These are phyloP conservation scores for Hippophae rhamnoides DNA, from an alignment of 306 rosid species.

Conservation along the genomic window DNA sequence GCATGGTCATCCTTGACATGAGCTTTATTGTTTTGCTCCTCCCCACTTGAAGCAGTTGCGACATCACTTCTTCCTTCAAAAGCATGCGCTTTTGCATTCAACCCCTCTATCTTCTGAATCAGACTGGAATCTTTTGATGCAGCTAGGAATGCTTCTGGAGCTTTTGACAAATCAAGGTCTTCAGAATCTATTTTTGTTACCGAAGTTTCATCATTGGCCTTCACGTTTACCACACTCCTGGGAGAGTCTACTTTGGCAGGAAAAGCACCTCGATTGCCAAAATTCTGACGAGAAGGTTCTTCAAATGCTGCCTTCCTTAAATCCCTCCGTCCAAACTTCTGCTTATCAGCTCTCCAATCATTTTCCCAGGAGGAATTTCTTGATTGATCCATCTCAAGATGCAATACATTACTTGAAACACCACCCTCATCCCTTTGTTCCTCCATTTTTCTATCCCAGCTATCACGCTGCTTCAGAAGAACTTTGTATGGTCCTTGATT, in stretches of 20 bases:
- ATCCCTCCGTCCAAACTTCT: constrained; percentile 40
- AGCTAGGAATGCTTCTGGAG: constrained; percentile 25
- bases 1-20: constrained; percentile 25
- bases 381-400: constrained; percentile 32
- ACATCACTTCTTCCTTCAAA: constrained; percentile 39
- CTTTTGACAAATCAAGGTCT: constrained; percentile 36
- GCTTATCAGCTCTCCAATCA: constrained; percentile 45
- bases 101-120: constrained; percentile 79
- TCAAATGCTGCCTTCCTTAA: constrained; percentile 27
- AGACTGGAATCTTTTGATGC: constrained; percentile 61
- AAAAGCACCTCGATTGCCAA: constrained; percentile 31
- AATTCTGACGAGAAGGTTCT: constrained; percentile 40
- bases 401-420: constrained; percentile 14
- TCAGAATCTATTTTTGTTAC: constrained; percentile 34
- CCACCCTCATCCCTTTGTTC: constrained; percentile 44
- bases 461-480: constrained; percentile 66
- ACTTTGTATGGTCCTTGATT: constrained; percentile 71
- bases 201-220: constrained; percentile 32
- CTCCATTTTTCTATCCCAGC: constrained; percentile 53
- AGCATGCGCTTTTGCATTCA: constrained; percentile 82
- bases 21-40: constrained; percentile 39
- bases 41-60: constrained; percentile 37
- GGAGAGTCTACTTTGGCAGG: constrained; percentile 32
- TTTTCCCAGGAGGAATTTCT: constrained; percentile 40
- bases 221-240: constrained; percentile 28